Conservation (phyloP, 257 asterid genomes). For the Lycium barbarum region DNA sequence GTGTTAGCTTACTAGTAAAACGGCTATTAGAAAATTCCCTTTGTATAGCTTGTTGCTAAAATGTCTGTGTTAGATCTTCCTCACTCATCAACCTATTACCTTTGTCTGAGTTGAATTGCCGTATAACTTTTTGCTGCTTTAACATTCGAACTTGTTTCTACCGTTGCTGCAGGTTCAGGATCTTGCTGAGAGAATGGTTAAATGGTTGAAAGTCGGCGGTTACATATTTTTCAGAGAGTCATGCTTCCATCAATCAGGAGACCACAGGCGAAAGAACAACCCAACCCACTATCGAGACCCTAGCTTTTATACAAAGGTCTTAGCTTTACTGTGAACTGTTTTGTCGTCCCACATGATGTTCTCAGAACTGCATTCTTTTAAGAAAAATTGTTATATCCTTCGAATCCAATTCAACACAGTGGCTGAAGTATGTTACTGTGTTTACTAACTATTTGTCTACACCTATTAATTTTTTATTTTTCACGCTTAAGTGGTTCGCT, state of each 20-base stretch:
- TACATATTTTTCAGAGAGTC: slow-evolving; percentile 92
- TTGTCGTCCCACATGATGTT: slow-evolving; percentile 1
- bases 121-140: neutral
- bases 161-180: slow-evolving; percentile 66
- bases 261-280: slow-evolving; percentile 80
- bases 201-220: slow-evolving; percentile 96
- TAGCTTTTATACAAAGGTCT: slow-evolving; percentile 91
- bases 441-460: neutral
- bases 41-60: neutral
- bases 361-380: neutral
- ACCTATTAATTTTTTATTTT: neutral
- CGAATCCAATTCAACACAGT: neutral
- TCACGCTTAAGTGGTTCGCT: neutral
- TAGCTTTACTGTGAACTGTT: slow-evolving; percentile 19
- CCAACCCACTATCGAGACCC: slow-evolving; percentile 99
- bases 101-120: neutral
- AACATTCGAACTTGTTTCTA: slow-evolving; percentile 1
- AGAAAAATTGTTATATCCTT: neutral
- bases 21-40: neutral
- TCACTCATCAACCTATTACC: neutral
- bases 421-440: neutral
- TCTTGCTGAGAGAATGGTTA: slow-evolving; percentile 76
- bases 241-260: slow-evolving; percentile 97
- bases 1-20: neutral
- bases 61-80: neutral